Percentiles rank a stretch among this genome's conserved stretches.
Conservation (phyloP, 108 stramenopile species). For the Fragilaria radians region DNA sequence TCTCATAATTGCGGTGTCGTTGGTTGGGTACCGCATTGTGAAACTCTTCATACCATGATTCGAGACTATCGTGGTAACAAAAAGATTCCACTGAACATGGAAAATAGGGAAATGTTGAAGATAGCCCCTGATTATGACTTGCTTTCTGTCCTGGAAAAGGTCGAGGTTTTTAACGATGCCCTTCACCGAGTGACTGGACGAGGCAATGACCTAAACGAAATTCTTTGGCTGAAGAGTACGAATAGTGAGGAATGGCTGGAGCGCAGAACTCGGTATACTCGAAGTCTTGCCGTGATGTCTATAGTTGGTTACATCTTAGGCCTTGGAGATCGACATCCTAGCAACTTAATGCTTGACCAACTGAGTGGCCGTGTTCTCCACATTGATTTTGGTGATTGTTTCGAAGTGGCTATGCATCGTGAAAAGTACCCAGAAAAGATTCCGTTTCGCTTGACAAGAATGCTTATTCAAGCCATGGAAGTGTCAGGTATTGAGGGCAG, state of each 20-base stretch:
- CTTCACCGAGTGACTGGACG: conserved; percentile 70
- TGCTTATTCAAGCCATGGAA: conserved; percentile 99
- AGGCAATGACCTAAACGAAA: conserved; percentile 93
- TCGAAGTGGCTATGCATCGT: conserved; percentile 98
- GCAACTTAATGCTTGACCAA: conserved; percentile 89
- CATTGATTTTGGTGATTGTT: conserved; percentile 96
- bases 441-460: conserved; percentile 98
- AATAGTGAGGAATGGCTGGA: conserved; percentile 98
- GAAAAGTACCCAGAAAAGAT: conserved; percentile 98
- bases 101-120: conserved; percentile 91
- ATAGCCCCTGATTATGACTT: conserved; percentile 89
- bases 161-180: conserved; percentile 94
- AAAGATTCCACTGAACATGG: conserved; percentile 88
- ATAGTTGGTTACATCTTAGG: conserved; percentile 98
- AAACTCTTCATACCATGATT: conserved; percentile 96
- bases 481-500: conserved; percentile 98
- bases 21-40: conserved; percentile 97
- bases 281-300: conserved; percentile 98
- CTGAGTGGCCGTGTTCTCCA: conserved; percentile 91
- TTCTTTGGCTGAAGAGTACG: conserved; percentile 93
- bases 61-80: conserved; percentile 87
- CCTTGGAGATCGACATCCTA: conserved; percentile 90
- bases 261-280: conserved; percentile 91
- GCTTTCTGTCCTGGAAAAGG: conserved; percentile 95
- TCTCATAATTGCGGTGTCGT: conserved; percentile 97